phyloP scores from a whole-genome alignment of 2,329 filamentous ascomycete genomes.

The Pseudofabraea citricarpa region DNA sequence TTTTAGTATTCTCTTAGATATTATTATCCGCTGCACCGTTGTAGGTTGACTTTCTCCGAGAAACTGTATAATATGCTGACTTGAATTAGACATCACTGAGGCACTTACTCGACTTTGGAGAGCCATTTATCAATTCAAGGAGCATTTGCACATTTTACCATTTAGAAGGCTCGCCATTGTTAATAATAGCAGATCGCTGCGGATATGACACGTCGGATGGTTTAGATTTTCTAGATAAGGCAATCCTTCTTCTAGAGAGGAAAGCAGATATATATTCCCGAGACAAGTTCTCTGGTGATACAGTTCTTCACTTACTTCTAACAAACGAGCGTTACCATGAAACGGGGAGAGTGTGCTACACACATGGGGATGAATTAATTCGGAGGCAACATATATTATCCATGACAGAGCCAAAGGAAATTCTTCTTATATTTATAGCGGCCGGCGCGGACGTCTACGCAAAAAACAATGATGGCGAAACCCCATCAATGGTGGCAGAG shows the following conservation, averaged over 20 bases:
- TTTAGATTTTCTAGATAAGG: conserved; percentile 12
- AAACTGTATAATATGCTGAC: conserved; percentile 5
- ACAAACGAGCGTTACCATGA: conserved; percentile 2
- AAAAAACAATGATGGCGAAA: conserved; percentile 7
- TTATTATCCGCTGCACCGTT: neutral
- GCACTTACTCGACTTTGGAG: conserved; percentile 10
- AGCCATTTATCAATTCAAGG: conserved; percentile 6
- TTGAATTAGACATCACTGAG: conserved; percentile 4
- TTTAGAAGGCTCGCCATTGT: conserved; percentile 1
- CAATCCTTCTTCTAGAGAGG: conserved; percentile 11
- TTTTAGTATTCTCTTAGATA: neutral
- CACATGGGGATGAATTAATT: neutral
- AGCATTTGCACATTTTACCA: neutral
- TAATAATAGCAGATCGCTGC: conserved; percentile 3
- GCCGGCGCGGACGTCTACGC: conserved; percentile 14
- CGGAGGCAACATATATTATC: conserved; percentile 3
- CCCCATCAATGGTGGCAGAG: conserved; percentile 7
- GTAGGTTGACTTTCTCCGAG: conserved; percentile 4
- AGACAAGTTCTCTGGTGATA: conserved; percentile 3
- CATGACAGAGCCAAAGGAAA: conserved; percentile 5
- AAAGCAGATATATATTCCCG: conserved; percentile 7
- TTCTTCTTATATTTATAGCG: conserved; percentile 12
- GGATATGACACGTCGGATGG: too few relatives aligned
- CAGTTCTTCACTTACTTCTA: conserved; percentile 11
- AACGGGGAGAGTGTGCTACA: neutral